phyloP scores from a whole-genome alignment of 1,284 basidiomycete species.

The Ganoderma sp. region DNA sequence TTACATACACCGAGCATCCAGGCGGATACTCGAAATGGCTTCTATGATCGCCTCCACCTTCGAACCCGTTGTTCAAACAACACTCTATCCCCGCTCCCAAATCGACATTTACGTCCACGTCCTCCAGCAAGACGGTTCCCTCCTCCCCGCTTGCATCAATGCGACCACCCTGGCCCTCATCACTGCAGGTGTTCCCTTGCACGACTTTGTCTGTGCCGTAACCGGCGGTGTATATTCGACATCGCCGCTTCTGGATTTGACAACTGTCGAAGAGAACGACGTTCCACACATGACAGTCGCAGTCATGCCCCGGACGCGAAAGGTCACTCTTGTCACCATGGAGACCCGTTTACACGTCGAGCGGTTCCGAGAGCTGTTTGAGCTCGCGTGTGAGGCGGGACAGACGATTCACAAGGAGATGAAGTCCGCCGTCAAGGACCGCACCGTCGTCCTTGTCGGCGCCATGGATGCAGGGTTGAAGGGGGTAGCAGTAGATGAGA shows the following conservation, averaged over 20 bases:
- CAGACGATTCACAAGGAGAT: constrained; percentile 86
- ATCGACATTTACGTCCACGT: constrained; percentile 96
- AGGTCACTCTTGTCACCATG: constrained; percentile 88
- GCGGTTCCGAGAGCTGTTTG: constrained; percentile 89
- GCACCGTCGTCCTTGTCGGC: constrained; percentile 67
- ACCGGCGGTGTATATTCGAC: constrained; percentile 82
- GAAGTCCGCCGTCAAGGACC: constrained; percentile 71
- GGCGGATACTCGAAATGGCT: constrained; percentile 88
- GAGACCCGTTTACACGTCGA: constrained; percentile 95
- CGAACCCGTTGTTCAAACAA: constrained; percentile 91
- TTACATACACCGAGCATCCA: constrained; percentile 43
- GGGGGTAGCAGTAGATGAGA: constrained; percentile 21
- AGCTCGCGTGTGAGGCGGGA: constrained; percentile 79
- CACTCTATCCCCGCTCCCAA: constrained; percentile 91
- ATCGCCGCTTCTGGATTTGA: constrained; percentile 86
- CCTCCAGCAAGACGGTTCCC: constrained; percentile 90
- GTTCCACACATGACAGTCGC: constrained; percentile 89
- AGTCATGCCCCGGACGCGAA: constrained; percentile 82
- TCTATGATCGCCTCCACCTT: constrained; percentile 92
- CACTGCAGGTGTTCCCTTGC: constrained; percentile 88
- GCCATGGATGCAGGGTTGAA: constrained; percentile 47
- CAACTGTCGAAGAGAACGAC: constrained; percentile 88
- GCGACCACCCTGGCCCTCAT: constrained; percentile 92
- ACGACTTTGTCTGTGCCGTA: constrained; percentile 90
- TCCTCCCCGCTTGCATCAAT: constrained; percentile 95